Percentiles rank a stretch among this genome's conserved stretches.
Evolutionary conservation across 768 basidiomycete species (phyloP).

Genomic region (Russula brevipes): DNA sequence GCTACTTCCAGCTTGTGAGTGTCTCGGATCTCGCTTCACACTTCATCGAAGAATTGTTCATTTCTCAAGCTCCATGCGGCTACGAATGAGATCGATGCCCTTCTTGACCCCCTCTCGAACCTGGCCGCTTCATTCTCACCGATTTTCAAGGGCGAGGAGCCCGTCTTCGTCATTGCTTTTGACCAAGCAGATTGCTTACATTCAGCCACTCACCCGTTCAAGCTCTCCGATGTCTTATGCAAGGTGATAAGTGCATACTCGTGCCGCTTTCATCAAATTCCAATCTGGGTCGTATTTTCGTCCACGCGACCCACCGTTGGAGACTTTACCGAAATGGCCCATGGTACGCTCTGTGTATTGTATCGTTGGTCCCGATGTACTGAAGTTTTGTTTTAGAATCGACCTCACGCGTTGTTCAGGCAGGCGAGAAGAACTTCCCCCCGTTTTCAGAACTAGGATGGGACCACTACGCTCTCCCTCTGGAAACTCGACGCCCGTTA

Average conservation of each 20-base stretch:
- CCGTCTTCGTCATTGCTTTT: not conserved
- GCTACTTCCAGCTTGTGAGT: not conserved
- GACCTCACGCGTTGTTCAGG: not conserved
- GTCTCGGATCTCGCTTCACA: too few species aligned
- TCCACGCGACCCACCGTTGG: not conserved
- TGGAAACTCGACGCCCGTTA: not conserved
- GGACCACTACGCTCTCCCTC: not conserved
- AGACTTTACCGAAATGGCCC: not conserved
- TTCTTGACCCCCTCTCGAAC: not conserved
- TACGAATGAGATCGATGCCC: constrained; percentile 1
- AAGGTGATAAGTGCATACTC: not conserved
- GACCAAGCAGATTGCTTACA: not conserved
- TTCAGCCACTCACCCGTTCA: not conserved
- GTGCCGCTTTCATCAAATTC: not conserved
- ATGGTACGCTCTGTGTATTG: not conserved
- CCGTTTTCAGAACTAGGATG: not conserved
- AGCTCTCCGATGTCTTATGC: not conserved
- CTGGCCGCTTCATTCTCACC: not conserved
- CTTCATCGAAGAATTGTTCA: not conserved
- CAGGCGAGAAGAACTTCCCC: not conserved
- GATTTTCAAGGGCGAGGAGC: not conserved
- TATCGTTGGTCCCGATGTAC: not conserved
- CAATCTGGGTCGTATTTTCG: constrained; percentile 1
- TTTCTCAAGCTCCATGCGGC: not conserved
- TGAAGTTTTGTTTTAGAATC: not conserved